A percentile compares a stretch with the other conserved stretches of the same genome.
Conservation (phyloP, 2,329 filamentous ascomycete species). For the Monilinia polystroma region DNA sequence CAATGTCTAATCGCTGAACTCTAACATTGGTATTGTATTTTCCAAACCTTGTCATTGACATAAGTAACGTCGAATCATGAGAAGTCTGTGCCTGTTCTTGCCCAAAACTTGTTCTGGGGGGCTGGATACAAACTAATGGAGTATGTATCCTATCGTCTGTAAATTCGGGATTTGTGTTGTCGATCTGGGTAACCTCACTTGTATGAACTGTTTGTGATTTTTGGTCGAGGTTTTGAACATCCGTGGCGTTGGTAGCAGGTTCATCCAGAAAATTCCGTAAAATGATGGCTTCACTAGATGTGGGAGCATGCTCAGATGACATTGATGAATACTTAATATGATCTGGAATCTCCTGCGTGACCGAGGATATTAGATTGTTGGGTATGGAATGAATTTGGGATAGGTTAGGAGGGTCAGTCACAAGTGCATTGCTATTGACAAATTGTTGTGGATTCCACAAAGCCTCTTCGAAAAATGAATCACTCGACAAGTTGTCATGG, state of each 20-base stretch:
- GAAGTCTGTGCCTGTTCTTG: neutral
- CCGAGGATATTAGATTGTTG: neutral
- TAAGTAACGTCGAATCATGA: neutral
- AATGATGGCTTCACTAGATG: conserved; percentile 24
- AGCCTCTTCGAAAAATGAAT: conserved; percentile 26
- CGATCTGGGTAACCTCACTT: neutral
- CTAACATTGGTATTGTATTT: conserved; percentile 8
- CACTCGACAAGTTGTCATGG: conserved; percentile 6
- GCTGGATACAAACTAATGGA: neutral
- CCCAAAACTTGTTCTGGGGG: neutral
- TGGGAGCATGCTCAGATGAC: conserved; percentile 7
- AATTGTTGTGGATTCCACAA: conserved; percentile 22
- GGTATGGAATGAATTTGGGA: neutral
- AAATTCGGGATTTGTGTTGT: neutral
- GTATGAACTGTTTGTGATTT: neutral
- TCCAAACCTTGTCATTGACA: neutral
- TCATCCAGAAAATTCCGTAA: neutral
- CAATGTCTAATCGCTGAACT: conserved; percentile 23
- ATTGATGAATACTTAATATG: neutral
- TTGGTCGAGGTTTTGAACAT: neutral
- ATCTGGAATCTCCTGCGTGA: neutral
- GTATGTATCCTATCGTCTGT: neutral
- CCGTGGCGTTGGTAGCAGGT: neutral
- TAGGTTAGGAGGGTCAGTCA: neutral
- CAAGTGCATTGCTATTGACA: neutral